Evolutionary conservation across 192 early-diverging fungal species (phyloP).

Genomic region (Backusella morwellensis): DNA sequence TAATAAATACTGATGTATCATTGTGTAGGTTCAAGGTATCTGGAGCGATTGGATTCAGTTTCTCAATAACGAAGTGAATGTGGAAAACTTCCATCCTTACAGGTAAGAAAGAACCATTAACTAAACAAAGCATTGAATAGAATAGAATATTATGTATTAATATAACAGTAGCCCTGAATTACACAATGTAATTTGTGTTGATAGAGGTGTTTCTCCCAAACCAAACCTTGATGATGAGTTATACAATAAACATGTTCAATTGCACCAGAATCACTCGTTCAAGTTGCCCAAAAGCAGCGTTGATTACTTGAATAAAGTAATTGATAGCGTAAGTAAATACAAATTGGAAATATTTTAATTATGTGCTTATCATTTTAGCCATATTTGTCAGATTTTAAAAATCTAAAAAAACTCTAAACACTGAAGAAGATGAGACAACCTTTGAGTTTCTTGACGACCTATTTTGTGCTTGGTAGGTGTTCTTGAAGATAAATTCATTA

Average conservation of each 20-base stretch:
- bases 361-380: neutral
- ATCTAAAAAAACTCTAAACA: neutral
- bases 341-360: neutral
- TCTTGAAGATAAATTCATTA: no score
- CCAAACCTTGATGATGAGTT: neutral
- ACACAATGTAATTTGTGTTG: neutral
- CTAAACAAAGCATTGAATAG: no score
- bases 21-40: no score
- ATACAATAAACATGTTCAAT: neutral
- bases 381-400: neutral
- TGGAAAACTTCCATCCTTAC: no score
- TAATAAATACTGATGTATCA: no score
- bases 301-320: neutral
- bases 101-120: no score
- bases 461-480: no score
- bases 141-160: no score
- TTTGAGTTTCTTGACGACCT: no score
- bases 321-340: neutral
- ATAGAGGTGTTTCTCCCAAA: neutral
- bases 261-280: neutral
- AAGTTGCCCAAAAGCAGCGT: neutral
- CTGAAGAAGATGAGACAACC: no score
- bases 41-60: no score
- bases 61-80: no score
- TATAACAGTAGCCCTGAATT: neutral